Conservation (phyloP, 805 yeast genomes). For the Candida wancherniae region DNA sequence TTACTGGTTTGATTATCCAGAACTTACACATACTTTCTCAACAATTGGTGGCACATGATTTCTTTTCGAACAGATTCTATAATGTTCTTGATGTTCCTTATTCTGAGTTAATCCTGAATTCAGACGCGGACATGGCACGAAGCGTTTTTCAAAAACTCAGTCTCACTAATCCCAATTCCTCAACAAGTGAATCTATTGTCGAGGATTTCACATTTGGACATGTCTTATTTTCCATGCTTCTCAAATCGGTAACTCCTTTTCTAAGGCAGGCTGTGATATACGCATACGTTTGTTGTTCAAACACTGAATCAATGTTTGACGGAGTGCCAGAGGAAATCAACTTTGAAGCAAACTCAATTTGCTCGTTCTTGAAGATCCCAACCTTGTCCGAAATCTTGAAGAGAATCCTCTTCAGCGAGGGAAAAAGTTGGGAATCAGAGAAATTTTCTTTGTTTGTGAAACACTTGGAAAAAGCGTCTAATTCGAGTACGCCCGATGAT, state of each 20-base stretch:
- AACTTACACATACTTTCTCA: constrained; percentile 21
- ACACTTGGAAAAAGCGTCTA: constrained; percentile 7
- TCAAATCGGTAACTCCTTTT: constrained; percentile 59
- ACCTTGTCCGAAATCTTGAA: constrained; percentile 22
- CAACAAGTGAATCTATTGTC: constrained; percentile 10
- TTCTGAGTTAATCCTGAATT: constrained; percentile 20
- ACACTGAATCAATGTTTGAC: constrained; percentile 27
- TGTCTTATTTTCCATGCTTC: constrained; percentile 48
- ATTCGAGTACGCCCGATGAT: constrained; percentile 4
- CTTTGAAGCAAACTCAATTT: constrained; percentile 53
- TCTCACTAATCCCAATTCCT: constrained; percentile 2
- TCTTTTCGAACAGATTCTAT: constrained; percentile 21
- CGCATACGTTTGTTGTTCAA: constrained; percentile 50
- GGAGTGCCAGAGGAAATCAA: constrained; percentile 19
- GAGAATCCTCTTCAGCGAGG: constrained; percentile 3
- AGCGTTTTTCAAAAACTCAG: constrained; percentile 22
- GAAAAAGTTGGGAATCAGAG: constrained; percentile 21
- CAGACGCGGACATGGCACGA: constrained; percentile 18
- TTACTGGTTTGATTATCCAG: constrained; percentile 51
- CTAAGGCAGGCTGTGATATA: constrained; percentile 59
- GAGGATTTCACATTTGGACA: constrained; percentile 27
- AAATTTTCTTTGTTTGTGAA: constrained; percentile 21
- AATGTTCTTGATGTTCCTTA: constrained; percentile 36
- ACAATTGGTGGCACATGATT: constrained; percentile 25
- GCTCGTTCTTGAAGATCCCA: constrained; percentile 47